phyloP scores from a whole-genome alignment of 116 monocot species.

The Papilionanthe hybrid region DNA sequence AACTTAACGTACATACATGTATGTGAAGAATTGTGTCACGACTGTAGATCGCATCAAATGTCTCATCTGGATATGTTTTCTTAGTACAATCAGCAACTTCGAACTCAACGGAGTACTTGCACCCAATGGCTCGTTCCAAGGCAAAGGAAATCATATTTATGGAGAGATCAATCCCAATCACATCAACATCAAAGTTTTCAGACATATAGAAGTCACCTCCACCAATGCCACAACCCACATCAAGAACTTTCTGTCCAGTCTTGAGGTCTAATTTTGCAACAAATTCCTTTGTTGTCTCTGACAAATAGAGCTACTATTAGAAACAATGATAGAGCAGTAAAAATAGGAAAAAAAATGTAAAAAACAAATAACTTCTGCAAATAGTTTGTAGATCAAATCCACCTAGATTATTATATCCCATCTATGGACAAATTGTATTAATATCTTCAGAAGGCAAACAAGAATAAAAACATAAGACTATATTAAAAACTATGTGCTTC shows the following conservation, averaged over 20 bases:
- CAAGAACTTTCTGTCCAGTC: slow-evolving; percentile 79
- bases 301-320: background rate
- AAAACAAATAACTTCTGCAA: background rate
- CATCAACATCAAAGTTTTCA: slow-evolving; percentile 86
- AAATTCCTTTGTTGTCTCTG: slow-evolving; percentile 97
- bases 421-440: background rate
- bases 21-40: slow-evolving; percentile 98
- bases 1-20: slow-evolving; percentile 34
- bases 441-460: background rate
- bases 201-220: slow-evolving; percentile 99
- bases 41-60: slow-evolving; percentile 95
- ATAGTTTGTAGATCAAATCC: background rate
- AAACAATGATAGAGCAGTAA: background rate
- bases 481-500: background rate
- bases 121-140: slow-evolving; percentile 86
- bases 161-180: slow-evolving; percentile 92
- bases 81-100: slow-evolving; percentile 91
- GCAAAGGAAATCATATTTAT: slow-evolving; percentile 98
- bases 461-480: background rate
- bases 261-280: slow-evolving; percentile 75
- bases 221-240: slow-evolving; percentile 97
- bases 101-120: slow-evolving; percentile 87
- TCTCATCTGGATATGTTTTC: slow-evolving; percentile 64
- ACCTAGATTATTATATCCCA: background rate
- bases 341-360: background rate